These are phyloP conservation scores for Fraxinus excelsior DNA, from an alignment of 257 asterid species.

Conservation along the genomic window DNA sequence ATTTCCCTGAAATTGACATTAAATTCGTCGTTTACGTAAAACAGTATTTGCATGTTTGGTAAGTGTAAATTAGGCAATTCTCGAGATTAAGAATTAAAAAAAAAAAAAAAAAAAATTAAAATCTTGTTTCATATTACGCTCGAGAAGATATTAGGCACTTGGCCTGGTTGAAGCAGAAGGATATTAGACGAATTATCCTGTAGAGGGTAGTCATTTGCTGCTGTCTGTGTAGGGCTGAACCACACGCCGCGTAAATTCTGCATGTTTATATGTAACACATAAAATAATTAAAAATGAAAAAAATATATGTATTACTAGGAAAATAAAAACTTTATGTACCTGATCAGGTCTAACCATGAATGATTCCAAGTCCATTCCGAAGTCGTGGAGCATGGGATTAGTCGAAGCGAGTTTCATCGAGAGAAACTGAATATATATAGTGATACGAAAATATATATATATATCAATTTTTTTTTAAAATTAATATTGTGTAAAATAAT, in stretches of 20 bases:
- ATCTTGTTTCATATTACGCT: background rate
- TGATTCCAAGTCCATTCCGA: slow-evolving; percentile 68
- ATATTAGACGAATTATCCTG: slow-evolving; percentile 33
- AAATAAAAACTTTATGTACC: slow-evolving; percentile 32
- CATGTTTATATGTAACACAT: background rate
- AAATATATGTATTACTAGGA: background rate
- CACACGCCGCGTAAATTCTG: slow-evolving; percentile 24
- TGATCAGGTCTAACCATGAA: slow-evolving; percentile 60
- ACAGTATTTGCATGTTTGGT: background rate
- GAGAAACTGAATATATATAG: slow-evolving; percentile 54
- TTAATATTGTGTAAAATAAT: background rate
- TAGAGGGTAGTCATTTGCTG: slow-evolving; percentile 27
- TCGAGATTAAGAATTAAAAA: too few relatives aligned
- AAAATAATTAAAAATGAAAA: too few relatives aligned
- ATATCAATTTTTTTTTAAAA: background rate
- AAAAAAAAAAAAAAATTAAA: background rate
- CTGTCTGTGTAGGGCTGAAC: slow-evolving; percentile 20
- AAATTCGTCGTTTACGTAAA: background rate
- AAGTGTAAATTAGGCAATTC: too few relatives aligned
- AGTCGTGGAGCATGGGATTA: slow-evolving; percentile 69
- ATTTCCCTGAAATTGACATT: slow-evolving; percentile 39
- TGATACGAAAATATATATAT: background rate
- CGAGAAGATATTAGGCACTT: slow-evolving; percentile 12
- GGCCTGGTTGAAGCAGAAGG: slow-evolving; percentile 28
- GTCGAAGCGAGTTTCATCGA: slow-evolving; percentile 91